Percentiles rank a stretch among this genome's conserved stretches.
Conservation (phyloP, 1,139 yeast species). For the Pneumocystis murina region DNA sequence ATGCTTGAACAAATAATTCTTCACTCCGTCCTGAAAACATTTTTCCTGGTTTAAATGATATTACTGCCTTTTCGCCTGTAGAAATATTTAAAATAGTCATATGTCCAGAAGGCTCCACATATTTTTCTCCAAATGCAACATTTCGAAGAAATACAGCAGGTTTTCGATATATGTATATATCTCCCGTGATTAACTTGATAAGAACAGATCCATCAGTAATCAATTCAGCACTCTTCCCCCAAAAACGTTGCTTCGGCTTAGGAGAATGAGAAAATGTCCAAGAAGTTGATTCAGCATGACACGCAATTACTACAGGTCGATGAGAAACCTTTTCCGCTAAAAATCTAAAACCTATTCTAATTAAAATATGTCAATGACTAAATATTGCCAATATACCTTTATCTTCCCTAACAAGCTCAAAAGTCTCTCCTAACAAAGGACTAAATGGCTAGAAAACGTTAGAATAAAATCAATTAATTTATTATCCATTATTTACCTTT, state of each 20-base stretch:
- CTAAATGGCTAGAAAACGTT: slow-evolving; percentile 88
- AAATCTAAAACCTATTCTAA: slow-evolving; percentile 48
- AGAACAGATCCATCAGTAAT: slow-evolving; percentile 81
- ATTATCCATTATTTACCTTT: slow-evolving; percentile 73
- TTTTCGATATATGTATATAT: slow-evolving; percentile 73
- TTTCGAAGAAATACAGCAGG: slow-evolving; percentile 44
- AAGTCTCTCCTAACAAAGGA: slow-evolving; percentile 89
- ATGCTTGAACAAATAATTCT: slow-evolving; percentile 71
- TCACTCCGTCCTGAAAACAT: slow-evolving; percentile 90
- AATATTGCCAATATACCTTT: slow-evolving; percentile 13
- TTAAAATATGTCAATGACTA: background rate
- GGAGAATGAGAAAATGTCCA: slow-evolving; percentile 42
- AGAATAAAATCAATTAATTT: slow-evolving; percentile 26
- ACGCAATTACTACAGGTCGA: slow-evolving; percentile 92
- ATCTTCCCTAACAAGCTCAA: slow-evolving; percentile 81
- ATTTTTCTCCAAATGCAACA: slow-evolving; percentile 85
- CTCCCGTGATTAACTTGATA: slow-evolving; percentile 84
- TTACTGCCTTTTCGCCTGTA: slow-evolving; percentile 37
- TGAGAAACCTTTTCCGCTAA: slow-evolving; percentile 90
- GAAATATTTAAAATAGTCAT: slow-evolving; percentile 32
- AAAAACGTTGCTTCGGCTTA: background rate
- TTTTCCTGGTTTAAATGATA: slow-evolving; percentile 40
- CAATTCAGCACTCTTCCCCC: slow-evolving; percentile 85
- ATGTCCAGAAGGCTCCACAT: slow-evolving; percentile 89
- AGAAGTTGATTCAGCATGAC: slow-evolving; percentile 67